Conservation (phyloP, 352 stramenopile species). For the Phytophthora colocasiae region DNA sequence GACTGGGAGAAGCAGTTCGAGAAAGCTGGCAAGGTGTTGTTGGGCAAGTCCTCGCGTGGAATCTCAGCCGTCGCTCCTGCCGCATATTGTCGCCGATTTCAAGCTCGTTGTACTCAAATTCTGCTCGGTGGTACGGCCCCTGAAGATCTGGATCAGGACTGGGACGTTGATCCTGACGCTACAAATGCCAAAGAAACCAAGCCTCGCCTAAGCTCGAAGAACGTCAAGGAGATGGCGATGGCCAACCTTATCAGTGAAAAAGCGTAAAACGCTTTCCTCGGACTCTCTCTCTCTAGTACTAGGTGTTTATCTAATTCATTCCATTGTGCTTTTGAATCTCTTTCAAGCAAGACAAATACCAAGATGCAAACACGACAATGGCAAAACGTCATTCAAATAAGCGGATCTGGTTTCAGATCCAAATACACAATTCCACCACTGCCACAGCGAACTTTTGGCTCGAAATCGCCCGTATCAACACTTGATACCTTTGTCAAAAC, state of each 20-base stretch:
- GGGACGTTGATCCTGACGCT: constrained; percentile 27
- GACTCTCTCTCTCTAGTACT: constrained; percentile 18
- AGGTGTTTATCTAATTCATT: constrained; percentile 32
- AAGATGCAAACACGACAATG: constrained; percentile 1
- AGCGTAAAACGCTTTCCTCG: constrained; percentile 25
- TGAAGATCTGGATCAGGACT: constrained; percentile 40
- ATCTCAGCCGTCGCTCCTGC: constrained; percentile 72
- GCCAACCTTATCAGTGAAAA: constrained; percentile 24
- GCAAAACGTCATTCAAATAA: constrained; percentile 30
- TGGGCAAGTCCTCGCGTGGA: constrained; percentile 67
- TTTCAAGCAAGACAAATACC: no score
- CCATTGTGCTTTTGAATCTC: no score
- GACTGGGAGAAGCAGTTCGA: constrained; percentile 84
- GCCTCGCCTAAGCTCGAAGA: constrained; percentile 31
- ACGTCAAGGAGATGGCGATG: constrained; percentile 32
- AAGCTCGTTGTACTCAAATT: constrained; percentile 62
- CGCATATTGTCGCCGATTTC: constrained; percentile 76
- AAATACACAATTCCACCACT: constrained; percentile 31
- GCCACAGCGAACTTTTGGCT: constrained; percentile 9
- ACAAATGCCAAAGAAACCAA: constrained; percentile 22
- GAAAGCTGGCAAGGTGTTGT: constrained; percentile 74
- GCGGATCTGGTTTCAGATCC: constrained; percentile 22
- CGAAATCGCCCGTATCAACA: constrained; percentile 29
- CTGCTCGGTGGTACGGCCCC: constrained; percentile 40
- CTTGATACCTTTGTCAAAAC: constrained; percentile 40